Evolutionary conservation across 2,329 filamentous ascomycete genomes (phyloP).

Genomic region (Escovopsis sp.): DNA sequence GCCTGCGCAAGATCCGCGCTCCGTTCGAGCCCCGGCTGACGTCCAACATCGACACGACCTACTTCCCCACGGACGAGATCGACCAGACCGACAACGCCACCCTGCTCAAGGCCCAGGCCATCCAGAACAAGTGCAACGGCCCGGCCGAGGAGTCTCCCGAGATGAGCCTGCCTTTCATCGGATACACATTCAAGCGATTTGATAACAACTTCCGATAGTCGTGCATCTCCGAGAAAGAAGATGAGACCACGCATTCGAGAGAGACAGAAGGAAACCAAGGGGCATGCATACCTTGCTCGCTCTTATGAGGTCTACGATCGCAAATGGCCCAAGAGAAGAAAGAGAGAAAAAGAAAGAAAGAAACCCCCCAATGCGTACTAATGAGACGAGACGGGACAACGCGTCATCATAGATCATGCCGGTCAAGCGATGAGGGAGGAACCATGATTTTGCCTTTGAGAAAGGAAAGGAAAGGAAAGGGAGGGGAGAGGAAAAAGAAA

Average conservation of each 20-base stretch:
- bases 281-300: conserved; percentile 1
- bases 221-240: conserved; percentile 1
- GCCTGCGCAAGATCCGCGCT: conserved; percentile 79
- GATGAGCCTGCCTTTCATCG: conserved; percentile 72
- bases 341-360: neutral
- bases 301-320: neutral
- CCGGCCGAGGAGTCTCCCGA: conserved; percentile 66
- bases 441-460: too few relatives aligned
- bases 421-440: too few relatives aligned
- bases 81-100: conserved; percentile 91
- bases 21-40: conserved; percentile 91
- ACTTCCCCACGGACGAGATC: conserved; percentile 98
- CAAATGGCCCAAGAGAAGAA: neutral
- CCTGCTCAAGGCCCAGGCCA: conserved; percentile 68
- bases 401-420: too few relatives aligned
- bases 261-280: neutral
- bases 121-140: conserved; percentile 44
- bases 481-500: too few relatives aligned
- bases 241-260: neutral
- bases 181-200: conserved; percentile 80
- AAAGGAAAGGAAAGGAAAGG: too few relatives aligned
- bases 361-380: too few relatives aligned
- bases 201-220: conserved; percentile 50
- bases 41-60: conserved; percentile 89
- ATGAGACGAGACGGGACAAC: too few relatives aligned